Conservation (phyloP, 352 stramenopile species). For the Pythium dissotocum region DNA sequence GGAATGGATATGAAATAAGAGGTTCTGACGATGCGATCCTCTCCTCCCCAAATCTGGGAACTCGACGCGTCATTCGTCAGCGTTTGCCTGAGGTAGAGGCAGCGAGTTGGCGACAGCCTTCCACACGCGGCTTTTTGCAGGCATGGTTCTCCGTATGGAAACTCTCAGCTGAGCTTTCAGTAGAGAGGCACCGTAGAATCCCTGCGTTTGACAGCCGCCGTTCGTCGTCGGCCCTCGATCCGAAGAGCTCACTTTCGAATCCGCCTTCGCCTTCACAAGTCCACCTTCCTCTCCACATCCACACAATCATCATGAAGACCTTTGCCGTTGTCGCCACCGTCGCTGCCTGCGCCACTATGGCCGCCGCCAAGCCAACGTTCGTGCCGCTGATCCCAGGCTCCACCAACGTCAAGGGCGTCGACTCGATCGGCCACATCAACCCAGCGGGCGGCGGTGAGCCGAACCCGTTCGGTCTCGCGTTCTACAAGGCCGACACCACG, state of each 20-base stretch:
- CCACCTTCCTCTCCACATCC: not conserved
- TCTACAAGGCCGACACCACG: constrained; percentile 14
- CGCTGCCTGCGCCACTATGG: constrained; percentile 14
- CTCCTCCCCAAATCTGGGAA: not conserved
- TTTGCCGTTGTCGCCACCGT: constrained; percentile 4
- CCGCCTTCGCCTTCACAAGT: constrained; percentile 8
- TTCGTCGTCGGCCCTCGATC: not conserved
- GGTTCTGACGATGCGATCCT: constrained; percentile 2
- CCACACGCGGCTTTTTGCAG: too few species aligned
- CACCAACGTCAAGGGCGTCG: constrained; percentile 25
- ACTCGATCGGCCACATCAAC: constrained; percentile 38
- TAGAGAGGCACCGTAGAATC: too few species aligned
- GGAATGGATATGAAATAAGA: not conserved
- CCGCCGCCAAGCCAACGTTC: constrained; percentile 26
- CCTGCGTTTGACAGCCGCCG: not conserved
- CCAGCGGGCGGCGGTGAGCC: constrained; percentile 27
- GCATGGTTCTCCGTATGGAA: too few species aligned
- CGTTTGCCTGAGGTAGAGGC: not conserved
- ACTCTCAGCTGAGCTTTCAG: too few species aligned
- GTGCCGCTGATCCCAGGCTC: constrained; percentile 16
- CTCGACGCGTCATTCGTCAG: not conserved
- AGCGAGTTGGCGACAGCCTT: too few species aligned
- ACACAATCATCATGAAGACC: constrained; percentile 22
- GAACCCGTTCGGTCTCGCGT: constrained; percentile 39
- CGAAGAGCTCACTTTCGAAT: constrained; percentile 9